These are phyloP conservation scores for Diophrys appendiculata DNA, from an alignment of 73 alveolate species.

Conservation along the genomic window DNA sequence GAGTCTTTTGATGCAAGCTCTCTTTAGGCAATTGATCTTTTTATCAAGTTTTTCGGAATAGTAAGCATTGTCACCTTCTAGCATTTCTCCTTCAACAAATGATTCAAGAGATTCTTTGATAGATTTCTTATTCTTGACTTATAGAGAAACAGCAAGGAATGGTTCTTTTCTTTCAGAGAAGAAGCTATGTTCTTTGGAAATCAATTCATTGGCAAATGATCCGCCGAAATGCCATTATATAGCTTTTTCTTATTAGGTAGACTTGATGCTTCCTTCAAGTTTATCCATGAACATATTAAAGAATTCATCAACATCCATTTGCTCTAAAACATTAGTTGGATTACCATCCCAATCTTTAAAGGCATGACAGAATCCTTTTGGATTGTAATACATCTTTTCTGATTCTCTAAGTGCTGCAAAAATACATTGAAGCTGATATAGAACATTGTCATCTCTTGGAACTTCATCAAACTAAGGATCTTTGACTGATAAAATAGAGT, in stretches of 20 bases:
- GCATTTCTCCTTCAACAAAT: constrained; percentile 94
- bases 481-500: constrained; percentile 42
- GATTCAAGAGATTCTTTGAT: constrained; percentile 87
- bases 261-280: constrained; percentile 78
- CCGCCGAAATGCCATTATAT: constrained; percentile 72
- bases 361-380: constrained; percentile 88
- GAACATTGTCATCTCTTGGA: constrained; percentile 63
- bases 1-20: constrained; percentile 87
- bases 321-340: constrained; percentile 80
- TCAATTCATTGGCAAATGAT: constrained; percentile 65
- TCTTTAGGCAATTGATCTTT: constrained; percentile 90
- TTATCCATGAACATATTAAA: constrained; percentile 88
- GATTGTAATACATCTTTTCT: constrained; percentile 77
- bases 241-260: constrained; percentile 45
- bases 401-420: constrained; percentile 70
- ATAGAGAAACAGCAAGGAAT: constrained; percentile 74
- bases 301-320: constrained; percentile 97
- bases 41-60: constrained; percentile 91
- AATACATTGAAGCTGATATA: constrained; percentile 63
- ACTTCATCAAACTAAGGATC: constrained; percentile 32
- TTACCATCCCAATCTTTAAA: constrained; percentile 89
- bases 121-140: constrained; percentile 88
- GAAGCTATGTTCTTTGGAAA: constrained; percentile 83
- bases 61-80: constrained; percentile 96
- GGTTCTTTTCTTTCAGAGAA: constrained; percentile 67